These are phyloP conservation scores for Pseudogymnoascus sp. DNA, from an alignment of 2,329 filamentous ascomycete genomes.

Conservation along the genomic window DNA sequence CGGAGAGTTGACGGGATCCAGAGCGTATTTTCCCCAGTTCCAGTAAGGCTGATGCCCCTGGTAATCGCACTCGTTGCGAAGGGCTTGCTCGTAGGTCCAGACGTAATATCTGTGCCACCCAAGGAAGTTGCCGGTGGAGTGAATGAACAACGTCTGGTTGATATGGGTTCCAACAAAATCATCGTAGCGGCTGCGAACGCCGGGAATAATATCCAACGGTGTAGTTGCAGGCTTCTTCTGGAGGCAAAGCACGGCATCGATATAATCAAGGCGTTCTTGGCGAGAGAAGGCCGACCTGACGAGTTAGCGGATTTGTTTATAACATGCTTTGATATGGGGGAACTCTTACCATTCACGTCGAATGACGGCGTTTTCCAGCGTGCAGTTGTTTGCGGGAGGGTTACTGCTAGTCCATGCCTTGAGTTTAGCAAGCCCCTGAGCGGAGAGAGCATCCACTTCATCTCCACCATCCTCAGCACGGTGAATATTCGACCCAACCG, in stretches of 20 bases:
- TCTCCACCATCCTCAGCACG: neutral
- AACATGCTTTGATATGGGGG: neutral
- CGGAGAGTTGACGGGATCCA: conserved; percentile 41
- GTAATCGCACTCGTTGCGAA: conserved; percentile 39
- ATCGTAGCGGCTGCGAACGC: conserved; percentile 31
- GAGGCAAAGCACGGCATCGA: conserved; percentile 34
- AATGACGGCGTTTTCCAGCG: conserved; percentile 31
- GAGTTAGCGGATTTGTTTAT: neutral
- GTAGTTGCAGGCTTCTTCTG: conserved; percentile 28
- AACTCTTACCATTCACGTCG: conserved; percentile 37
- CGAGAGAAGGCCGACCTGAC: conserved; percentile 18
- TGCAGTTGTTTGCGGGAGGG: conserved; percentile 26
- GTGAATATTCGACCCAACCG: neutral
- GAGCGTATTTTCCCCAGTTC: conserved; percentile 44
- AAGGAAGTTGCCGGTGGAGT: conserved; percentile 32
- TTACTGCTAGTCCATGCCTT: neutral
- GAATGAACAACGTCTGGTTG: conserved; percentile 26
- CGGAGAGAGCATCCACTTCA: neutral
- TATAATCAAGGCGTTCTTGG: conserved; percentile 27
- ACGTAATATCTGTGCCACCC: conserved; percentile 40
- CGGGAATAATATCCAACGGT: conserved; percentile 27
- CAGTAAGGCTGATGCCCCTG: conserved; percentile 33
- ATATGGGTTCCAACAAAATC: conserved; percentile 35
- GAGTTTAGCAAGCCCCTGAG: neutral
- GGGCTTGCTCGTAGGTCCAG: conserved; percentile 36